These are phyloP conservation scores for Syzygium aromaticum DNA, from an alignment of 345 rosid species.

Conservation along the genomic window DNA sequence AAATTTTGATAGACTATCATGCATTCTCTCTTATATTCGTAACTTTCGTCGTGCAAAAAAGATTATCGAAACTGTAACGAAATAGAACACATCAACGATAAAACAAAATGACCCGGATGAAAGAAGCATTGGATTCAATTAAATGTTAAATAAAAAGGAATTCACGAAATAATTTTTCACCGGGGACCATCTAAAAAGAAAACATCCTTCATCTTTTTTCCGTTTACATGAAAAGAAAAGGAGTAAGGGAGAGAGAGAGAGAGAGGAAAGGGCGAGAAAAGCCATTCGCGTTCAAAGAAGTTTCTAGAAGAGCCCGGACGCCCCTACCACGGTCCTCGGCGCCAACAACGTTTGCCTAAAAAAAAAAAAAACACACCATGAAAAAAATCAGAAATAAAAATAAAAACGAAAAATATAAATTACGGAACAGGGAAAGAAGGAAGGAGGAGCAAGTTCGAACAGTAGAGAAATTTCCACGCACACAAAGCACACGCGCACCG, in stretches of 20 bases:
- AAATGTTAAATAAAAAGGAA: background rate
- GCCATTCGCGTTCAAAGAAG: background rate
- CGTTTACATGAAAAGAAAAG: background rate
- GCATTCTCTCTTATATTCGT: background rate
- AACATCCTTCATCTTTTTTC: background rate
- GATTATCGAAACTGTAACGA: accelerated
- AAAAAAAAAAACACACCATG: background rate
- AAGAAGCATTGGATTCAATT: background rate
- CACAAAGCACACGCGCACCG: too few relatives aligned
- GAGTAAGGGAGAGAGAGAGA: accelerated
- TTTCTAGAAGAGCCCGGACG: background rate
- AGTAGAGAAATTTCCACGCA: background rate
- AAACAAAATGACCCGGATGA: accelerated
- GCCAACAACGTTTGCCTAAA: background rate
- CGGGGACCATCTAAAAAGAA: background rate
- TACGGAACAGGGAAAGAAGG: background rate
- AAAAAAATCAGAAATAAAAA: background rate
- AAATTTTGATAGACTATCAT: background rate
- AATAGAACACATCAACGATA: background rate
- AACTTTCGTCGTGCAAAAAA: accelerated
- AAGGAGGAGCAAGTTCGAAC: background rate
- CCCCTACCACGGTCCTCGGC: background rate
- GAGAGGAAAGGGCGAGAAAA: background rate
- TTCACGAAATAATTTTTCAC: background rate
- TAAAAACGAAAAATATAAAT: background rate